phyloP scores from a whole-genome alignment of 768 basidiomycete species.

The Astraeus odoratus region DNA sequence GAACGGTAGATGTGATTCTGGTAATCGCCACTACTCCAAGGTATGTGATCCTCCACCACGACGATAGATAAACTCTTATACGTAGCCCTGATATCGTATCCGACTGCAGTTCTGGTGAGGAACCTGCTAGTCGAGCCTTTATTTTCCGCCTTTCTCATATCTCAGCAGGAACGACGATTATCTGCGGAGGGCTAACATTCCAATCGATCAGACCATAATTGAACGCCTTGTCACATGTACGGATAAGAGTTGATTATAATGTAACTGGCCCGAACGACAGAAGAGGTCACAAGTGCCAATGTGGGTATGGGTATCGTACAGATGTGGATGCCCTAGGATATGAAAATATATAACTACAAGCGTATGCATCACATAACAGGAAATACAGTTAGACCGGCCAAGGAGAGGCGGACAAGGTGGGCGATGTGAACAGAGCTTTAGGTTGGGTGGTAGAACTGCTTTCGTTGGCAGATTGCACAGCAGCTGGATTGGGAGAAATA shows the following conservation, averaged over 20 bases:
- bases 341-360: constrained; percentile 3
- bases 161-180: constrained; percentile 46
- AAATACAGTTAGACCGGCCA: constrained; percentile 16
- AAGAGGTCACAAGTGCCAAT: constrained; percentile 7
- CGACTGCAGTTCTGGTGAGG: constrained; percentile 43
- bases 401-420: constrained; percentile 15
- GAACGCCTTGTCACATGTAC: constrained; percentile 30
- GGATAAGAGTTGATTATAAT: constrained; percentile 7
- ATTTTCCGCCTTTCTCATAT: neutral
- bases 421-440: constrained; percentile 17
- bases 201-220: constrained; percentile 33
- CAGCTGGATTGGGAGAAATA: constrained; percentile 14
- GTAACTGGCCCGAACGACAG: too few species aligned
- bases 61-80: neutral
- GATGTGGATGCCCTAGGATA: constrained; percentile 12
- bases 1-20: constrained; percentile 72
- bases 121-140: neutral
- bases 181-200: constrained; percentile 34
- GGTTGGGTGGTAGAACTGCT: constrained; percentile 13
- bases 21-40: constrained; percentile 89
- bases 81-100: neutral
- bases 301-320: constrained; percentile 26
- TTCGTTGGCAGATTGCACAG: constrained; percentile 7
- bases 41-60: constrained; percentile 16
- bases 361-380: neutral